Percentiles rank a stretch among this genome's conserved stretches.
Conservation (phyloP, 2,329 filamentous ascomycete genomes). For the Alternaria sp. region DNA sequence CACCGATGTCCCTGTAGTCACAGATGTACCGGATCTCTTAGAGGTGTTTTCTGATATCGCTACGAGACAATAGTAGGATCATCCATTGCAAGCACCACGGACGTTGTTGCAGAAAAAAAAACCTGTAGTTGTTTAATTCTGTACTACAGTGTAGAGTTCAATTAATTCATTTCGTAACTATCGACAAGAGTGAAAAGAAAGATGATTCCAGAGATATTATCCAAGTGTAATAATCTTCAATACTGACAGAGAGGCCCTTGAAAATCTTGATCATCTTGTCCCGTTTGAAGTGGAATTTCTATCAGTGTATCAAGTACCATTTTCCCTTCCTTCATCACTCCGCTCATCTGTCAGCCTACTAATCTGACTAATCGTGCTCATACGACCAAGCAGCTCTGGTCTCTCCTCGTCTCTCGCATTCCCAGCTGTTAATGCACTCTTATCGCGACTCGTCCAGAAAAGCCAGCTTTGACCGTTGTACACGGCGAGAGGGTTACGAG, state of each 20-base stretch:
- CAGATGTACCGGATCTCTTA: not conserved
- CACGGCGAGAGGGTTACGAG: slow-evolving; percentile 58
- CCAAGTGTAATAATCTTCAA: not conserved
- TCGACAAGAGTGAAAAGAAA: not conserved
- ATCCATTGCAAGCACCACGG: no score
- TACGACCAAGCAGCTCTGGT: slow-evolving; percentile 46
- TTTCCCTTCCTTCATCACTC: slow-evolving; percentile 20
- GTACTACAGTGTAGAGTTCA: not conserved
- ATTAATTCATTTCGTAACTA: no score
- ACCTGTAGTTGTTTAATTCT: not conserved
- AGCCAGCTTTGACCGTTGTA: slow-evolving; percentile 62
- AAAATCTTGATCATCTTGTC: not conserved
- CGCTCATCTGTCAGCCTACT: slow-evolving; percentile 62
- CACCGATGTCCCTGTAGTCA: not conserved
- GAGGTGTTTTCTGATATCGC: not conserved
- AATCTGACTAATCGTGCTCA: slow-evolving; percentile 63
- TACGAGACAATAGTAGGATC: not conserved
- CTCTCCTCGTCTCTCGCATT: slow-evolving; percentile 29
- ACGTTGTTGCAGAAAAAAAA: not conserved
- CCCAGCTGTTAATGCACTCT: slow-evolving; percentile 6
- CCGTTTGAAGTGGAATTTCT: not conserved
- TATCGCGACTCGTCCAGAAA: slow-evolving; percentile 59
- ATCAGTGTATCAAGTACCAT: slow-evolving; percentile 33
- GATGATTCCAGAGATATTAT: not conserved
- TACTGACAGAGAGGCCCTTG: not conserved